Percentiles rank a stretch among this genome's conserved stretches.
Conservation (phyloP, 305 asterid species). For the Fraxinus floribunda region DNA sequence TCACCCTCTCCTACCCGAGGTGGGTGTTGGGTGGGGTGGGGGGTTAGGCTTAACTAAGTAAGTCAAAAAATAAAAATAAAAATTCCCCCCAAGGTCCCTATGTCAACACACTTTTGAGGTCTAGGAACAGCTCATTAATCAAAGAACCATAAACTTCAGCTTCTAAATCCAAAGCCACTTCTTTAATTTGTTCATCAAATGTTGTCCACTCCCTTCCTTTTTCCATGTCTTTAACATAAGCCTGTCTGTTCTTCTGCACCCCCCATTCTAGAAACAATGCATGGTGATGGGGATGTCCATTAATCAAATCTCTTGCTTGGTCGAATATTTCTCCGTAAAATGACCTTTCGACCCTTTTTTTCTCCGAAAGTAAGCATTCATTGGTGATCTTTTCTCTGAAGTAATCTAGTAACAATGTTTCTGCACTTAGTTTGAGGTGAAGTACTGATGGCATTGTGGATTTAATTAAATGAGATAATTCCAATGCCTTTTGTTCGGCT, state of each 20-base stretch:
- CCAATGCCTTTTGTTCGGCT: slow-evolving; percentile 31
- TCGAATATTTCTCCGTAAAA: slow-evolving; percentile 27
- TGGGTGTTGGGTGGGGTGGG: background rate
- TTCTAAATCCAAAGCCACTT: slow-evolving; percentile 55
- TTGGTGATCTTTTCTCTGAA: slow-evolving; percentile 39
- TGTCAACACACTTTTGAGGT: background rate
- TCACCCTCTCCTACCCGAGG: background rate
- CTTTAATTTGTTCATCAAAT: slow-evolving; percentile 42
- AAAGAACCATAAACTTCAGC: slow-evolving; percentile 43
- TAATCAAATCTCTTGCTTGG: slow-evolving; percentile 49
- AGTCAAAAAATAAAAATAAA: too few species aligned
- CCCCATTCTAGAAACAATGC: slow-evolving; percentile 47
- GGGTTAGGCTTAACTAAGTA: background rate
- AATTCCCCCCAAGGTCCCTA: background rate
- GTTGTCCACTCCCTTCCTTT: slow-evolving; percentile 53
- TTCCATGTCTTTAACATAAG: slow-evolving; percentile 64
- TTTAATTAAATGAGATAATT: slow-evolving; percentile 41
- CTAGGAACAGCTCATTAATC: slow-evolving; percentile 52
- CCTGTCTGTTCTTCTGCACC: slow-evolving; percentile 44
- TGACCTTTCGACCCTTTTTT: background rate
- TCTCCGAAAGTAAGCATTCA: background rate
- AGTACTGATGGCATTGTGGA: slow-evolving; percentile 37
- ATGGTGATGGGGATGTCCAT: slow-evolving; percentile 27
- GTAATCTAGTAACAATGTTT: slow-evolving; percentile 54
- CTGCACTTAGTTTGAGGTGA: slow-evolving; percentile 32